phyloP scores from a whole-genome alignment of 805 yeast genomes.

The Sugiyamaella americana region DNA sequence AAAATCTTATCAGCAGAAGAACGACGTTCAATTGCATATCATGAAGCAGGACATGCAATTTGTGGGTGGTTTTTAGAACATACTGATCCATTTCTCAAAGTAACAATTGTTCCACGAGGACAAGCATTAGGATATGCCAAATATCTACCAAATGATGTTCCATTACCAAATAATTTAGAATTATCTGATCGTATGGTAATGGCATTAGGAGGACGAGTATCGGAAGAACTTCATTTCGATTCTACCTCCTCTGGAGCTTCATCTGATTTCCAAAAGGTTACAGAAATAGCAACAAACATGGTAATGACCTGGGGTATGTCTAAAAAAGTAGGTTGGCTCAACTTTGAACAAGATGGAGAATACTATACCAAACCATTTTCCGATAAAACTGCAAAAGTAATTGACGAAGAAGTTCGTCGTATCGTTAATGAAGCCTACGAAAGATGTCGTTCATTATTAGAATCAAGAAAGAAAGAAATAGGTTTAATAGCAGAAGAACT shows the following conservation, averaged over 20 bases:
- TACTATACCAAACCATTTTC: slow-evolving; percentile 79
- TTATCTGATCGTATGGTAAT: slow-evolving; percentile 86
- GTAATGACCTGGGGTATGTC: slow-evolving; percentile 92
- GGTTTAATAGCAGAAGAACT: slow-evolving; percentile 83
- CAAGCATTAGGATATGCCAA: slow-evolving; percentile 97
- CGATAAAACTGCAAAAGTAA: slow-evolving; percentile 73
- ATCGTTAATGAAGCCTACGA: slow-evolving; percentile 71
- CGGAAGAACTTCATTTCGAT: slow-evolving; percentile 86
- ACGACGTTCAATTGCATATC: slow-evolving; percentile 87
- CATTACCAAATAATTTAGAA: slow-evolving; percentile 69
- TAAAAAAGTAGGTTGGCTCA: slow-evolving; percentile 72
- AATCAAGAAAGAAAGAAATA: slow-evolving; percentile 66
- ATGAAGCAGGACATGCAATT: slow-evolving; percentile 98
- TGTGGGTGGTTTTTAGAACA: slow-evolving; percentile 92
- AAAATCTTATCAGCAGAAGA: slow-evolving; percentile 80
- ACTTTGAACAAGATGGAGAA: slow-evolving; percentile 63
- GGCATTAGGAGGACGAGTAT: slow-evolving; percentile 96
- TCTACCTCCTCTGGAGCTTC: slow-evolving; percentile 96
- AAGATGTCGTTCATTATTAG: slow-evolving; percentile 61
- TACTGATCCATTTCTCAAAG: slow-evolving; percentile 93
- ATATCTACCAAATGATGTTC: slow-evolving; percentile 89
- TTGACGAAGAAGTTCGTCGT: slow-evolving; percentile 77
- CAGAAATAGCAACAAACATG: slow-evolving; percentile 90
- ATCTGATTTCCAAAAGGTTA: slow-evolving; percentile 94
- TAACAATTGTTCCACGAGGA: slow-evolving; percentile 94